Conservation (phyloP, 768 basidiomycete species). For the Myochromella boudieri region DNA sequence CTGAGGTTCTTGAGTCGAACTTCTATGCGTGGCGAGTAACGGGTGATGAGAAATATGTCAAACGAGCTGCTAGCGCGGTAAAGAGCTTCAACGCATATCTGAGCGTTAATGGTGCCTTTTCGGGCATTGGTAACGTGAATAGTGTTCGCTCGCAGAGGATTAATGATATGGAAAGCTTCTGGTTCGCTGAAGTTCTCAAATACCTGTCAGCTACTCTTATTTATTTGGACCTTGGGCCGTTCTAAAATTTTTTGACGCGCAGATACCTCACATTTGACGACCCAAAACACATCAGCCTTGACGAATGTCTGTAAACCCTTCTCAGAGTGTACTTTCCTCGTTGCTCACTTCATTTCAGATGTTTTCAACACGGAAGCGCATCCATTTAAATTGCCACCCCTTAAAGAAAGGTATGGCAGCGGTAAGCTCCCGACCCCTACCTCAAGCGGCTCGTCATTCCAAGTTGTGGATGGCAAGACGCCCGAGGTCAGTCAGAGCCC, state of each 20-base stretch:
- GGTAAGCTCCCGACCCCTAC: conserved; percentile 5
- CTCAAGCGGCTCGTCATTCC: conserved; percentile 7
- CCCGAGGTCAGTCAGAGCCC: conserved; percentile 27
- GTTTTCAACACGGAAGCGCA: conserved; percentile 76
- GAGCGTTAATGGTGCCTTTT: conserved; percentile 37
- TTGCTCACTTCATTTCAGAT: conserved; percentile 27
- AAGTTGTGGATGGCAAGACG: conserved; percentile 10
- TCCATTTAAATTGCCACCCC: conserved; percentile 56
- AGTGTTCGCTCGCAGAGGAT: conserved; percentile 38
- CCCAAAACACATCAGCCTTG: conserved; percentile 59
- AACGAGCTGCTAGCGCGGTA: conserved; percentile 62
- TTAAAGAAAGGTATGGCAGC: conserved; percentile 34
- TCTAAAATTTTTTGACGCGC: not conserved
- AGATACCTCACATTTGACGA: conserved; percentile 77
- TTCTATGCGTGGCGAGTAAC: conserved; percentile 79
- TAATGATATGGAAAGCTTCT: conserved; percentile 67
- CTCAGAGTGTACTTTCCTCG: not conserved
- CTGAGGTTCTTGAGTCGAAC: conserved; percentile 79
- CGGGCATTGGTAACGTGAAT: conserved; percentile 59
- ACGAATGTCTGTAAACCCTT: conserved; percentile 49
- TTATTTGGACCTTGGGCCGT: not conserved
- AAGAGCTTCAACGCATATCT: conserved; percentile 58
- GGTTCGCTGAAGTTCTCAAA: conserved; percentile 77
- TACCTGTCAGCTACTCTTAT: conserved; percentile 48
- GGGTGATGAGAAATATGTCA: conserved; percentile 65